Evolutionary conservation across 1,139 yeast species (phyloP).

Genomic region (Taphrina pruni): DNA sequence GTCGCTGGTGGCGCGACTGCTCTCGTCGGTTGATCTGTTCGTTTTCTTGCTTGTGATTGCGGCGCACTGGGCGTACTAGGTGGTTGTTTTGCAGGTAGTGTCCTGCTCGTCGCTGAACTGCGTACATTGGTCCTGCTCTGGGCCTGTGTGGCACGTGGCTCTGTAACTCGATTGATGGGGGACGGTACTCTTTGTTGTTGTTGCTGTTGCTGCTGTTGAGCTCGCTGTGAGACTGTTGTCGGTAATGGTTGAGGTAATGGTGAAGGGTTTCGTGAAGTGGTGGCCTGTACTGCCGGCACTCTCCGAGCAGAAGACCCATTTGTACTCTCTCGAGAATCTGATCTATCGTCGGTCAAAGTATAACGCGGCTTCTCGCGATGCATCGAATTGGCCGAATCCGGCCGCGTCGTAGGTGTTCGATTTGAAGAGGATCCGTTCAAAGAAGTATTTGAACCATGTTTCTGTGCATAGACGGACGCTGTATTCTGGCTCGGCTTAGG

Average conservation of each 20-base stretch:
- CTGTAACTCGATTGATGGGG: conserved; percentile 7
- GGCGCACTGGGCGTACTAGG: background rate
- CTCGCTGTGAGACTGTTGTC: conserved; percentile 9
- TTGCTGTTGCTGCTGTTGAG: conserved; percentile 10
- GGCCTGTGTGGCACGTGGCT: conserved; percentile 2
- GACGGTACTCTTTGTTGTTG: conserved; percentile 25
- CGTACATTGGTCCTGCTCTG: background rate
- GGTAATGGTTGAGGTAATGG: conserved; percentile 23
- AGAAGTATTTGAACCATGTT: conserved; percentile 24
- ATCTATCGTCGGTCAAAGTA: conserved; percentile 26
- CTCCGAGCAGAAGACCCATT: conserved; percentile 21
- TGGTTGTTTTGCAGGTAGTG: conserved; percentile 11
- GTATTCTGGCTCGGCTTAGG: background rate
- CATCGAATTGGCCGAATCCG: conserved; percentile 15
- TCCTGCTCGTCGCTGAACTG: background rate
- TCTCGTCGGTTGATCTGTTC: conserved; percentile 8
- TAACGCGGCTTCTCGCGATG: conserved; percentile 33
- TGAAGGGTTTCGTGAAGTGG: conserved; percentile 34
- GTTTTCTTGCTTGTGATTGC: conserved; percentile 16
- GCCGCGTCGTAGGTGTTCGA: background rate
- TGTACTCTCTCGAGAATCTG: conserved; percentile 10
- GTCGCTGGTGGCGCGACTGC: conserved; percentile 3
- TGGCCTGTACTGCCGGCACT: conserved; percentile 14
- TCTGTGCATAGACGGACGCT: conserved; percentile 20
- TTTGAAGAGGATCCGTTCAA: conserved; percentile 11